Base-by-base conservation (phyloP, 192 early-diverging fungal genomes). In the Pilaira anomala region DNA sequence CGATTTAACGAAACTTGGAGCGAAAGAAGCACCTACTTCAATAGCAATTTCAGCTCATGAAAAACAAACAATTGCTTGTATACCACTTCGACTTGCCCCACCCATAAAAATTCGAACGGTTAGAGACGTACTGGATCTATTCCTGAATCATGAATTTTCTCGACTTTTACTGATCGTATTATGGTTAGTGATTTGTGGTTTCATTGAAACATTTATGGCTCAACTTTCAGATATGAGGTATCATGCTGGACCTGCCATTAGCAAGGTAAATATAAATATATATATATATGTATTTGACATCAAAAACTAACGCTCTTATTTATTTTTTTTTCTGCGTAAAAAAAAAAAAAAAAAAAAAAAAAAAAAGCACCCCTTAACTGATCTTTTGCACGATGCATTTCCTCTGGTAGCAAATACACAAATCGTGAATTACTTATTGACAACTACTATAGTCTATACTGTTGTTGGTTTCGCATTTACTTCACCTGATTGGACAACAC, bases 391-490 rank as follows among this genome's bases (percentile, higher is more conserved):
- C 21, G 80, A 83, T 40, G 67, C 59, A 11, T 55, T 86, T 24
- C 82, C 82, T 7, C 16, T 69, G 28, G 28, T 80, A 16, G 66
- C 65, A 24, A 70, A 70, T 40, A 68, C 71, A 19, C 76, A 76
- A 69, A 66, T 83, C 8, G 78, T 83, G 16, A 80, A 83, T 63
- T 76, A 79, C 41, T 72, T 86, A 1, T 73, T 86, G 16, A 71
- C 76, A 0, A 57, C 77, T 3, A 79, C 75, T 1, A 66, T 82
- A 0, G 48, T 82, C 7, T 69, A 76, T 22, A 65, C 78, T 45
- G 63, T 82, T 1, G 56, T 76, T 9, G 76, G 72, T 5, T 75
- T 80, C 53, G 68, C 66, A 3, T 6, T 73, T 13, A 58, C 76
- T 40, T 75, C 72, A 3, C 61, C 64, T 8, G 74, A 77, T 19